Conservation (phyloP, 495 filamentous ascomycete genomes). For the Apiosordaria backusii region DNA sequence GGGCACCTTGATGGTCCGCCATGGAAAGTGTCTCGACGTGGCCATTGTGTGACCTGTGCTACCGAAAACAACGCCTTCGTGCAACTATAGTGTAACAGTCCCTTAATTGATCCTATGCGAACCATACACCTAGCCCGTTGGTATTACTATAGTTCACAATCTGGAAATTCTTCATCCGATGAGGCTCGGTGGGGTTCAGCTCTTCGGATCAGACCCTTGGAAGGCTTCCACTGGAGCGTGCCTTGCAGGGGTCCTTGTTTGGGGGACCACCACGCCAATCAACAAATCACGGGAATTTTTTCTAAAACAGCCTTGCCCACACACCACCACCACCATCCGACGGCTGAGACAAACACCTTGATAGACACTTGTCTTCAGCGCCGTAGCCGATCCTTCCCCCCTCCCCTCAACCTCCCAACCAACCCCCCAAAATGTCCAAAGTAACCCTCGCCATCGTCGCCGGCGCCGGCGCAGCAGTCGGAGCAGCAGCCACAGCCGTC, state of each 20-base stretch:
- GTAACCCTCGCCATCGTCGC: slow-evolving; percentile 83
- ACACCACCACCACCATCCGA: background rate
- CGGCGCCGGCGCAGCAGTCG: slow-evolving; percentile 82
- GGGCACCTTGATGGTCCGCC: slow-evolving; percentile 12
- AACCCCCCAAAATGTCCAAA: slow-evolving; percentile 66
- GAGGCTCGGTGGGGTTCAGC: background rate
- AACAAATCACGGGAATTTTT: background rate
- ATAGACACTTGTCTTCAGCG: slow-evolving; percentile 1
- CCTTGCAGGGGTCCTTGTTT: slow-evolving; percentile 3
- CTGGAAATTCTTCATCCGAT: background rate
- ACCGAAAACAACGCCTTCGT: background rate
- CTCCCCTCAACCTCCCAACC: slow-evolving; percentile 7
- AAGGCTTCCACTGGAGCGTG: background rate
- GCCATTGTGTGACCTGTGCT: background rate
- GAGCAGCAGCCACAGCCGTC: slow-evolving; percentile 72
- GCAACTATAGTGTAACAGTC: background rate
- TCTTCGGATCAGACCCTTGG: background rate
- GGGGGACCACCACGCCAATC: background rate
- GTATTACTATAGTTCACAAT: background rate
- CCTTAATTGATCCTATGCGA: background rate
- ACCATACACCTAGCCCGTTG: background rate
- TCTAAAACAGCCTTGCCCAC: background rate
- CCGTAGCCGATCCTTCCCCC: background rate
- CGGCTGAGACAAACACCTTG: background rate
- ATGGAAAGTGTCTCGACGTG: background rate